Evolutionary conservation across 257 asterid genomes (phyloP), one percentile per base, ranked within the genome.

Genomic region (Plectranthus barbatus): DNA sequence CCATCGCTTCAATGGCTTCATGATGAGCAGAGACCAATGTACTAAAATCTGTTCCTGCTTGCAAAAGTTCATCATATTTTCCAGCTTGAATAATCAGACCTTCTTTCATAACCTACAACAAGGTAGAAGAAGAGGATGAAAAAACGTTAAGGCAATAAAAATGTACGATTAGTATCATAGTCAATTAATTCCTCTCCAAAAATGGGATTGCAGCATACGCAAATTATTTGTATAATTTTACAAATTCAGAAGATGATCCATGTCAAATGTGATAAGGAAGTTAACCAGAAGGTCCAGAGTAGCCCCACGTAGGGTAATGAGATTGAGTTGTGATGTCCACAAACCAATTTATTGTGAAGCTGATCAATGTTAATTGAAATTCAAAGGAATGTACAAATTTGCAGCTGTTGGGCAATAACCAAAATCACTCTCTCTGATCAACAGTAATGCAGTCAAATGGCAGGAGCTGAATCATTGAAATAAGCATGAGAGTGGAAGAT

Each of bases 1-100:
- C 98, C 94, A 91, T 88, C 24, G 96, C 94, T 70, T 86, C 96
- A 73, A 91, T 88, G 72, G 98, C 98, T 72, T 91, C 98, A 33
- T 86, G 88, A 71, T 91, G 98, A 56, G 98, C 98, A 41, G 81
- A 83, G 65, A 91, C 95, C 74, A 91, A 69, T 26, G 94, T 75
- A 58, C 74, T 85, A 63, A 91, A 88, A 76, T 88, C 96, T 14
- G 98, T 91, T 69, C 98, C 98, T 50, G 91, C 91, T 83, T 80
- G 88, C 81, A 91, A 68, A 71, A 91, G 98, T 45, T 91, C 95
- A 17, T 91, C 95, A 41, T 91, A 91, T 77, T 80, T 88, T 56
- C 98, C 98, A 64, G 96, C 90, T 79, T 91, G 96, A 73, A 83
- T 83, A 29, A 91, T 79, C 44, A 52, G 83, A 44, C 98, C 98